Evolutionary conservation across 164 flowering plant genomes (phyloP).

Genomic region (Warburgia ugandensis): DNA sequence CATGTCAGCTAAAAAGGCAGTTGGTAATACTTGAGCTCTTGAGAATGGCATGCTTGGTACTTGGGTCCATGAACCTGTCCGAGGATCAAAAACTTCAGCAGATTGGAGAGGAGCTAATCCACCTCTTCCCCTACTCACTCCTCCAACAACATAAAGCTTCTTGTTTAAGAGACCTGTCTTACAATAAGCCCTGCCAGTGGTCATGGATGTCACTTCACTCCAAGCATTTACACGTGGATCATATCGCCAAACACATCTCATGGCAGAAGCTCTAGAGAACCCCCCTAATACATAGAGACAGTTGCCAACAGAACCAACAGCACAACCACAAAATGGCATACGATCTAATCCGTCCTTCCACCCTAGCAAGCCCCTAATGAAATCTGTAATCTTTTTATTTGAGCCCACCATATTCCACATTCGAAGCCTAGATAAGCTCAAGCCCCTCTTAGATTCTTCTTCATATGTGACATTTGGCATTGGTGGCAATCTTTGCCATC

Average conservation of each 20-base stretch:
- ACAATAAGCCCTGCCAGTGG: slow-evolving; percentile 31
- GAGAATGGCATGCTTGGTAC: slow-evolving; percentile 89
- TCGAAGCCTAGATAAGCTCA: slow-evolving; percentile 30
- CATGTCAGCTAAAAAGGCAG: slow-evolving; percentile 66
- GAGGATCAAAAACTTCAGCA: slow-evolving; percentile 82
- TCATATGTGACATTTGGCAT: slow-evolving; percentile 50
- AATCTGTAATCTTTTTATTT: slow-evolving; percentile 47
- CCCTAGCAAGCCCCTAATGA: slow-evolving; percentile 66
- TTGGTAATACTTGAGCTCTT: slow-evolving; percentile 64
- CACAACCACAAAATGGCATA: slow-evolving; percentile 73
- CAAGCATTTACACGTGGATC: slow-evolving; percentile 65
- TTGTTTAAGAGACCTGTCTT: slow-evolving; percentile 27
- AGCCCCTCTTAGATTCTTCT: slow-evolving; percentile 35
- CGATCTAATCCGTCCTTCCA: slow-evolving; percentile 40
- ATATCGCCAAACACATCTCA: slow-evolving; percentile 64
- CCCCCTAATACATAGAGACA: slow-evolving; percentile 87
- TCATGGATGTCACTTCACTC: slow-evolving; percentile 45
- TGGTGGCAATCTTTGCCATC: slow-evolving; percentile 74
- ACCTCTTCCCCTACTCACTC: slow-evolving; percentile 59
- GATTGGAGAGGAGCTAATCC: slow-evolving; percentile 80
- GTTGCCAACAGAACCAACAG: slow-evolving; percentile 68
- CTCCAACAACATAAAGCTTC: slow-evolving; percentile 56
- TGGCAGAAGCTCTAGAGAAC: slow-evolving; percentile 52
- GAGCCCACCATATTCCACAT: slow-evolving; percentile 47
- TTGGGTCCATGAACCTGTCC: slow-evolving; percentile 52